These are phyloP conservation scores for Phytopythium aichiense DNA, from an alignment of 352 stramenopile species.

Conservation along the genomic window DNA sequence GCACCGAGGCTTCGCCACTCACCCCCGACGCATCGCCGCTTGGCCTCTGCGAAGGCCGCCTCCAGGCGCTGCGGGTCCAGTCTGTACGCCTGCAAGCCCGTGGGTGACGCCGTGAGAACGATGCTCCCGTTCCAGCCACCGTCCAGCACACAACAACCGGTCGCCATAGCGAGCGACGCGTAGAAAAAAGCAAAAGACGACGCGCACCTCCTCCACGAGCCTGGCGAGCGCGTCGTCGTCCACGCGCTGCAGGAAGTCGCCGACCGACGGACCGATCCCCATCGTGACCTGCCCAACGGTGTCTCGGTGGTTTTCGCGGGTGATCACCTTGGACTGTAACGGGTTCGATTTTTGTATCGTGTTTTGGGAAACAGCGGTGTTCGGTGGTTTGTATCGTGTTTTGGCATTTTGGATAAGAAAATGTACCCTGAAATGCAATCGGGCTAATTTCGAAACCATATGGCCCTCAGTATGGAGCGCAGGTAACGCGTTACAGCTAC, in stretches of 20 bases:
- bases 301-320: background rate
- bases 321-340: background rate
- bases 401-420: background rate
- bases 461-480: background rate
- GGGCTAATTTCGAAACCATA: background rate
- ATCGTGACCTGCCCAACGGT: constrained; percentile 10
- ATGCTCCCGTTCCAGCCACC: too few species aligned
- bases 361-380: too few species aligned
- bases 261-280: constrained; percentile 44
- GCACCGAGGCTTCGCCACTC: background rate
- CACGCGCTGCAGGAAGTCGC: constrained; percentile 51
- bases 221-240: constrained; percentile 52
- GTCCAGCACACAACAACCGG: background rate
- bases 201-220: constrained; percentile 40
- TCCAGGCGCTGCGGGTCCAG: constrained; percentile 51
- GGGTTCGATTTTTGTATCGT: too few species aligned
- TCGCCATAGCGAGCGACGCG: background rate
- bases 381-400: too few species aligned
- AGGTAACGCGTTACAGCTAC: background rate
- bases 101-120: background rate
- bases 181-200: background rate
- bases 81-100: constrained; percentile 35
- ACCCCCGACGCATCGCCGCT: constrained; percentile 36
- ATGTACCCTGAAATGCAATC: background rate
- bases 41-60: constrained; percentile 36